These are phyloP conservation scores for Salix koriyanagi DNA, from an alignment of 345 rosid genomes.

Conservation along the genomic window DNA sequence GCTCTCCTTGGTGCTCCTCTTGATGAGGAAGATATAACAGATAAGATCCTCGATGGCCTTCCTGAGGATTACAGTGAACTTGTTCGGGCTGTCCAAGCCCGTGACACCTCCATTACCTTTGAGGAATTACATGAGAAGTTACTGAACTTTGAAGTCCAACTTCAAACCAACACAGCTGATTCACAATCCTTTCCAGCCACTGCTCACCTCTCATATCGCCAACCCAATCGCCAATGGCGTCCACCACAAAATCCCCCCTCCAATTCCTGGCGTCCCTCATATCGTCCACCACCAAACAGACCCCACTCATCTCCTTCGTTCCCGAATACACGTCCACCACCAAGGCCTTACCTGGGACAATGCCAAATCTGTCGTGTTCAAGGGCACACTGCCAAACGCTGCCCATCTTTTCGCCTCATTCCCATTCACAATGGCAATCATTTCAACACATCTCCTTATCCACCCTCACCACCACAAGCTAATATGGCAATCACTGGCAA, in stretches of 20 bases:
- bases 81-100: neutral
- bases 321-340: neutral
- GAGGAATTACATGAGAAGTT: neutral
- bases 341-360: neutral
- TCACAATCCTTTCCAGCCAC: accelerated
- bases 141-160: neutral
- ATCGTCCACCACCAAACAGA: accelerated
- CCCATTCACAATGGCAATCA: too few relatives aligned
- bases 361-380: too few relatives aligned
- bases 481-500: accelerated
- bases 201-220: neutral
- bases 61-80: neutral
- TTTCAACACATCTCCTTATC: too few relatives aligned
- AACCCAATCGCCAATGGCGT: too few relatives aligned
- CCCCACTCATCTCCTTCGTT: too few relatives aligned
- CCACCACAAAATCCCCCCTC: too few relatives aligned
- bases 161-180: accelerated
- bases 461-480: accelerated
- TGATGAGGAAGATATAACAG: neutral
- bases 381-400: neutral
- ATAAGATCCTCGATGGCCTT: neutral
- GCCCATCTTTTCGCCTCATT: neutral
- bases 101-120: neutral
- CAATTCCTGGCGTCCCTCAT: too few relatives aligned
- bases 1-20: neutral